Conservation (phyloP, 2,329 filamentous ascomycete species). For the Diaporthe batatas region DNA sequence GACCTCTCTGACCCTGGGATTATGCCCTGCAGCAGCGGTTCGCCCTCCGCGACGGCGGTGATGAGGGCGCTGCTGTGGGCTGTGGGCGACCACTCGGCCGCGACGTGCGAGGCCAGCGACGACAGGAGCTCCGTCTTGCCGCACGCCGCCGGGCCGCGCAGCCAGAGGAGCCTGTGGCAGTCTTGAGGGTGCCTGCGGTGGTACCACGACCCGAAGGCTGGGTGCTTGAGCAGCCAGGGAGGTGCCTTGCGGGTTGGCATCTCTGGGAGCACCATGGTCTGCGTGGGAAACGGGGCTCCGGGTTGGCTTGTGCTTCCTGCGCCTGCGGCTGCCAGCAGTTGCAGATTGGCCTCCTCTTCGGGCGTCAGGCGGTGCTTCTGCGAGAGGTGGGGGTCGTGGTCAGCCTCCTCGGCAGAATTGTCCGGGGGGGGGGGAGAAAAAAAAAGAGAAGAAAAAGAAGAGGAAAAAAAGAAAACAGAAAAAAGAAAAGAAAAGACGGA, state of each 20-base stretch:
- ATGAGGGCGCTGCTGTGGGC: constrained; percentile 47
- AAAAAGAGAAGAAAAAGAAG: no score
- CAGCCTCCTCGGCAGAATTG: no score
- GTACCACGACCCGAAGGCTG: constrained; percentile 51
- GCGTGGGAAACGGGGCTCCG: constrained; percentile 22
- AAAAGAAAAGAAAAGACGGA: no score
- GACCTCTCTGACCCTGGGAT: constrained; percentile 19
- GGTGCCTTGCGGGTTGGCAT: constrained; percentile 48
- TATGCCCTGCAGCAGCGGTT: constrained; percentile 44
- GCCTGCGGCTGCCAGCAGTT: constrained; percentile 46
- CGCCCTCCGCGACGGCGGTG: constrained; percentile 46
- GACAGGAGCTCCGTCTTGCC: constrained; percentile 50
- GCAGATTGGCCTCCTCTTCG: constrained; percentile 40
- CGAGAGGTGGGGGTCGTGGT: not conserved
- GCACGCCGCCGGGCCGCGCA: constrained; percentile 50
- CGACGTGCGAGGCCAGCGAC: constrained; percentile 47
- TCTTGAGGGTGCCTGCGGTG: constrained; percentile 45
- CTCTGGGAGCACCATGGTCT: constrained; percentile 39
- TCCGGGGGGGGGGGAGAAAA: no score
- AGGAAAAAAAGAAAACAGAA: no score
- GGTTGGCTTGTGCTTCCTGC: no score
- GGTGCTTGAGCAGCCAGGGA: constrained; percentile 51
- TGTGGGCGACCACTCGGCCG: constrained; percentile 48
- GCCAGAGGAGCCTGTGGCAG: constrained; percentile 50
- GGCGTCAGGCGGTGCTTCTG: constrained; percentile 1